Conservation (phyloP, 2,329 filamentous ascomycete genomes). For the Aspergillus melleus region DNA sequence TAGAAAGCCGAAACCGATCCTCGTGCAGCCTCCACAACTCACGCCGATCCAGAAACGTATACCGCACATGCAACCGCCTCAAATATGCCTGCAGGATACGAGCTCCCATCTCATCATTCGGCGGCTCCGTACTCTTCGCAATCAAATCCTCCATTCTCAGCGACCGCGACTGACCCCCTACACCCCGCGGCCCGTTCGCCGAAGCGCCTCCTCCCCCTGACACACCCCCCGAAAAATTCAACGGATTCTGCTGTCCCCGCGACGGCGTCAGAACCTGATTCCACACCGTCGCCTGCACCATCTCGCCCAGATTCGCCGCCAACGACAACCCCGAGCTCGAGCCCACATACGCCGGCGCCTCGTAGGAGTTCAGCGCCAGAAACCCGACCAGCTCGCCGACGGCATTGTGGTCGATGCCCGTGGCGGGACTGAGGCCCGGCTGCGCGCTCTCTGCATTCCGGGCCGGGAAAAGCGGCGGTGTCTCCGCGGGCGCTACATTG, state of each 20-base stretch:
- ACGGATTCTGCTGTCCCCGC: slow-evolving; percentile 15
- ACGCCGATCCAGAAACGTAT: slow-evolving; percentile 51
- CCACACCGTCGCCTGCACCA: slow-evolving; percentile 57
- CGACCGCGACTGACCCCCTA: slow-evolving; percentile 26
- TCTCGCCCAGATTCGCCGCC: slow-evolving; percentile 53
- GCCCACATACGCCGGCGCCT: slow-evolving; percentile 52
- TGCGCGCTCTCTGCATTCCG: slow-evolving; percentile 22
- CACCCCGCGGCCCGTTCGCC: slow-evolving; percentile 12
- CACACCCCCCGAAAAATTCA: slow-evolving; percentile 13
- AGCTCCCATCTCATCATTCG: slow-evolving; percentile 47
- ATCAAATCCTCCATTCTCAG: slow-evolving; percentile 45
- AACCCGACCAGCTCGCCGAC: slow-evolving; percentile 52
- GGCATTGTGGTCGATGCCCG: slow-evolving; percentile 35
- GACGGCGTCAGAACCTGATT: slow-evolving; percentile 48
- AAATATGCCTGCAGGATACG: slow-evolving; percentile 50
- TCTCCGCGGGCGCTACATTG: slow-evolving; percentile 18
- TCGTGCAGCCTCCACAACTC: slow-evolving; percentile 49
- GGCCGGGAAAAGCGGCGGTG: slow-evolving; percentile 22
- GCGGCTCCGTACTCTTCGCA: slow-evolving; percentile 47
- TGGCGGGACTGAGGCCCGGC: slow-evolving; percentile 11
- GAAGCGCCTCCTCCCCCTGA: slow-evolving; percentile 4
- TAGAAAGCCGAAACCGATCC: slow-evolving; percentile 40
- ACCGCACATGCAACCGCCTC: slow-evolving; percentile 48
- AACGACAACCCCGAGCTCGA: slow-evolving; percentile 52
- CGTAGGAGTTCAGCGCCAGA: slow-evolving; percentile 46